A percentile compares a stretch with the other conserved stretches of the same genome.
phyloP scores from a whole-genome alignment of 2,329 filamentous ascomycete species.

The Fonsecaea pugnacius region DNA sequence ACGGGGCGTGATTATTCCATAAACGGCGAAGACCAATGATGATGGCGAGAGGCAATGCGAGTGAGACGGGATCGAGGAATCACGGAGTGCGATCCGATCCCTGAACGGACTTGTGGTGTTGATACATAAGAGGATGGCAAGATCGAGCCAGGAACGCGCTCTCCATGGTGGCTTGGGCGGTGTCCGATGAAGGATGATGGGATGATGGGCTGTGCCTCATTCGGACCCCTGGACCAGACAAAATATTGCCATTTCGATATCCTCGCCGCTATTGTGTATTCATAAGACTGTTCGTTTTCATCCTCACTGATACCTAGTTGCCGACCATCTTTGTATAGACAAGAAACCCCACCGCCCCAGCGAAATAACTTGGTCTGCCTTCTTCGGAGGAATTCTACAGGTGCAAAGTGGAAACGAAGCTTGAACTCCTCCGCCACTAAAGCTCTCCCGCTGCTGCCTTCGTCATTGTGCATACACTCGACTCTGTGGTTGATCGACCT shows the following conservation, averaged over 20 bases:
- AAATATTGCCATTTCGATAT: neutral
- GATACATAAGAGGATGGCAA: neutral
- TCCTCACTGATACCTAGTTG: neutral
- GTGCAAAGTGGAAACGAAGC: neutral
- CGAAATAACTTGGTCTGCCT: neutral
- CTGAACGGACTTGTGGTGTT: neutral
- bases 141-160: neutral
- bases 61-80: neutral
- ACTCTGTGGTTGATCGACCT: slow-evolving; percentile 22
- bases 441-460: slow-evolving; percentile 6
- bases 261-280: neutral
- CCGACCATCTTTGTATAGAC: neutral
- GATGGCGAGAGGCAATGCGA: neutral
- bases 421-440: slow-evolving; percentile 7
- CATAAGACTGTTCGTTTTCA: neutral
- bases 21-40: neutral
- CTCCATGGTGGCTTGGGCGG: neutral
- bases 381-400: neutral
- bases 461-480: slow-evolving; percentile 32
- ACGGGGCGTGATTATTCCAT: neutral
- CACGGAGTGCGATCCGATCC: neutral
- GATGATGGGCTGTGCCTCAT: neutral
- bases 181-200: neutral
- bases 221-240: neutral
- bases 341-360: neutral